Conservation (phyloP, 2,329 filamentous ascomycete species). For the Beauveria sp. region DNA sequence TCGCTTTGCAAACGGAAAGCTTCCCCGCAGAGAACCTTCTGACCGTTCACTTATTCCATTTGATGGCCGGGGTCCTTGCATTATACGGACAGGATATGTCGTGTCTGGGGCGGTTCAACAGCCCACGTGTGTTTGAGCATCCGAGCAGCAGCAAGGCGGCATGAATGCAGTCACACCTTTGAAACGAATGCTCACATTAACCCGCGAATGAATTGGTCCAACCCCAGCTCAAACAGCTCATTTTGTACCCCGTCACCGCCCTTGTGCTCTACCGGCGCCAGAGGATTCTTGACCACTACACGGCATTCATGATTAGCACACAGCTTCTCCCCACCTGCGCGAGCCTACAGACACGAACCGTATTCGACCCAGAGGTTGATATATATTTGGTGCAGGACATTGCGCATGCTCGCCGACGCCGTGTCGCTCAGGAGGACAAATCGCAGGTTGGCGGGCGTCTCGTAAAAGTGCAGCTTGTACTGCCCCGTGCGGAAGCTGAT, state of each 20-base stretch:
- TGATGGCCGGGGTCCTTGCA: not conserved
- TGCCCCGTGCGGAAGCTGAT: conserved; percentile 87
- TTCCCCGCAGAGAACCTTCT: not conserved
- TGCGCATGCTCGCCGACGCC: conserved; percentile 79
- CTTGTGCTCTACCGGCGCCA: conserved; percentile 61
- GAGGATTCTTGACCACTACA: conserved; percentile 62
- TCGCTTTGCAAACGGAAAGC: not conserved
- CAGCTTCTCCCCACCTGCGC: not conserved
- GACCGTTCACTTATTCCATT: not conserved
- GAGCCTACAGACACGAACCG: conserved; percentile 42
- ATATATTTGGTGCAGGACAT: conserved; percentile 95
- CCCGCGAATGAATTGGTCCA: conserved; percentile 71
- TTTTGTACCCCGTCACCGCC: conserved; percentile 62
- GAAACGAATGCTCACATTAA: conserved; percentile 38
- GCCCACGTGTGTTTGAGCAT: not conserved
- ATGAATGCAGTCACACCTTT: not conserved
- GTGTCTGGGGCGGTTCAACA: not conserved
- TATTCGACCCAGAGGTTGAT: conserved; percentile 98
- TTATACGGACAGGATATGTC: not conserved
- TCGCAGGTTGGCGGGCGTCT: conserved; percentile 91
- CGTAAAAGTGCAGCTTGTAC: conserved; percentile 99
- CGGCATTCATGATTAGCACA: not conserved
- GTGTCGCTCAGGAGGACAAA: conserved; percentile 96
- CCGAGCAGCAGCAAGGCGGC: not conserved
- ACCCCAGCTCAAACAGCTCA: conserved; percentile 61